phyloP scores from a whole-genome alignment of 768 basidiomycete species.

The Leccinum truebloodii region DNA sequence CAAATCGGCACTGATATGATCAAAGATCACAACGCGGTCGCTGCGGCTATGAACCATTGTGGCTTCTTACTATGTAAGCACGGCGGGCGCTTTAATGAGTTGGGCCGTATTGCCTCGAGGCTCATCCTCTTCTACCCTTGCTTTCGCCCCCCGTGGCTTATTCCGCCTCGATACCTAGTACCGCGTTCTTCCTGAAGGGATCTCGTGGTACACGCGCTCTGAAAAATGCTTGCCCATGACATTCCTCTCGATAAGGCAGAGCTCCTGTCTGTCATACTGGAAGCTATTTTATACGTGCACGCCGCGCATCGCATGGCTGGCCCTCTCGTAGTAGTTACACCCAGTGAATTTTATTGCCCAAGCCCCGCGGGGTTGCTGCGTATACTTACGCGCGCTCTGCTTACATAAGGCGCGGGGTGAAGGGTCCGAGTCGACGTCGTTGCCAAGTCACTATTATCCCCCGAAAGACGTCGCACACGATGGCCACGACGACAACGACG shows the following conservation, averaged over 20 bases:
- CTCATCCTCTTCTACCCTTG: not conserved
- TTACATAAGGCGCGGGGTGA: too few species aligned
- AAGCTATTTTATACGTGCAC: constrained; percentile 17
- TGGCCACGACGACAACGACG: too few species aligned
- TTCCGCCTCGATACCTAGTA: not conserved
- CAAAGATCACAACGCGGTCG: not conserved
- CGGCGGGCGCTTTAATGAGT: not conserved
- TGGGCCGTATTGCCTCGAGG: too few species aligned
- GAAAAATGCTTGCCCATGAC: not conserved
- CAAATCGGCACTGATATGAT: not conserved
- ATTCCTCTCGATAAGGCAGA: not conserved
- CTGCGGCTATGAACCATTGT: not conserved
- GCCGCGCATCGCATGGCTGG: too few species aligned
- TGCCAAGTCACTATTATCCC: too few species aligned
- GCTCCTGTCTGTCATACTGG: constrained; percentile 11
- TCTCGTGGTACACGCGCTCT: not conserved
- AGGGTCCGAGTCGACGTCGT: too few species aligned
- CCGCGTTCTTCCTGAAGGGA: not conserved
- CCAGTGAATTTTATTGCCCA: constrained; percentile 15
- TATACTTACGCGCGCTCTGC: too few species aligned
- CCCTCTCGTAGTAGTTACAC: too few species aligned
- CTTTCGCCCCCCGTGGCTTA: not conserved
- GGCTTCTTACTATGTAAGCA: not conserved
- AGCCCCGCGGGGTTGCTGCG: too few species aligned
- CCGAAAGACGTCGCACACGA: too few species aligned